phyloP scores from a whole-genome alignment of 2,329 filamentous ascomycete species.

The Tolypocladium ovalisporum region DNA sequence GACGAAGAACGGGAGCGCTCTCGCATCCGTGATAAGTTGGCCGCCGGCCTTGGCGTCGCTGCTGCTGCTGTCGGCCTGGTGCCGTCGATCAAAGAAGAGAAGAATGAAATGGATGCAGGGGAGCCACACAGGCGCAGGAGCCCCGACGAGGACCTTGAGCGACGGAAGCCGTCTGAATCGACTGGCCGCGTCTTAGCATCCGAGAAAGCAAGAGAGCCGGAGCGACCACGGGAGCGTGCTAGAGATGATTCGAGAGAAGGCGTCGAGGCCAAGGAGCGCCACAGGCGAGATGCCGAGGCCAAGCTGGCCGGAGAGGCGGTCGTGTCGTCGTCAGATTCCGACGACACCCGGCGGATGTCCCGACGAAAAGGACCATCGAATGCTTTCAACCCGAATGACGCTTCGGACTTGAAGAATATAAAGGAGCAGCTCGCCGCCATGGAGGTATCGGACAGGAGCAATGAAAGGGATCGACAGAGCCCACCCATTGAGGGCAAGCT shows the following conservation, averaged over 20 bases:
- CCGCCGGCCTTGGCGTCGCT: slow-evolving; percentile 34
- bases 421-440: slow-evolving; percentile 39
- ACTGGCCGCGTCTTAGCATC: slow-evolving; percentile 8
- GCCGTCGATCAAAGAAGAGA: slow-evolving; percentile 23
- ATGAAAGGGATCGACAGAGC: slow-evolving; percentile 1
- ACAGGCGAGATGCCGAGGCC: slow-evolving; percentile 26
- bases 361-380: slow-evolving; percentile 27
- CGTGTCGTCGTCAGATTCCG: slow-evolving; percentile 27
- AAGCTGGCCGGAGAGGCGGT: slow-evolving; percentile 24
- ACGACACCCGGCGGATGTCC: slow-evolving; percentile 25
- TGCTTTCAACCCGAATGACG: slow-evolving; percentile 42
- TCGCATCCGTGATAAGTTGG: slow-evolving; percentile 36
- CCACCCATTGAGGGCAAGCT: slow-evolving; percentile 1
- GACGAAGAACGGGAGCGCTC: slow-evolving; percentile 29
- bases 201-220: slow-evolving; percentile 5
- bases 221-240: slow-evolving; percentile 10
- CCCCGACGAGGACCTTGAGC: slow-evolving; percentile 18
- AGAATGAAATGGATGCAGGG: slow-evolving; percentile 22
- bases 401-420: slow-evolving; percentile 35
- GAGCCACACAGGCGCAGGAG: slow-evolving; percentile 16
- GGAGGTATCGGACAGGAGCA: slow-evolving; percentile 14
- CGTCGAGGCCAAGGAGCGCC: slow-evolving; percentile 15
- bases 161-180: slow-evolving; percentile 9
- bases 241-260: slow-evolving; percentile 5
- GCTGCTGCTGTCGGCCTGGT: slow-evolving; percentile 36